phyloP scores from a whole-genome alignment of 2,329 filamentous ascomycete species.

The Elsinoe fawcettii region DNA sequence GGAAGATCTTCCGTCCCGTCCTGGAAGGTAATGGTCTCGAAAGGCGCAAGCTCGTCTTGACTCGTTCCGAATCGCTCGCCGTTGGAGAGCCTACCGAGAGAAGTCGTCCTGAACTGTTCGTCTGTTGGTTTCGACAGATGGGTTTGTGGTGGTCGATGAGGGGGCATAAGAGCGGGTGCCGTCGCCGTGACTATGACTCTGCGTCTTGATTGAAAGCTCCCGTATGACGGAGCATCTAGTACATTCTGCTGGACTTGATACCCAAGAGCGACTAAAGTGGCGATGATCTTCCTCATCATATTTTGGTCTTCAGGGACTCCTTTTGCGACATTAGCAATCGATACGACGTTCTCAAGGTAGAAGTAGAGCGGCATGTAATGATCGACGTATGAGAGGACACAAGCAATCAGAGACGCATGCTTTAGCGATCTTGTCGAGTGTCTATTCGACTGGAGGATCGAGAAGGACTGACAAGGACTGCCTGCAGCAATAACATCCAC shows the following conservation, averaged over 20 bases:
- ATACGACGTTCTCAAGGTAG: slow-evolving; percentile 67
- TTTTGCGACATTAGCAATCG: slow-evolving; percentile 46
- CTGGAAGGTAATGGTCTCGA: slow-evolving; percentile 47
- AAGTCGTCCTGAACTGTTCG: slow-evolving; percentile 22
- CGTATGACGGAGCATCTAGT: slow-evolving; percentile 62
- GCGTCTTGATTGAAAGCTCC: slow-evolving; percentile 57
- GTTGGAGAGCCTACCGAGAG: slow-evolving; percentile 53
- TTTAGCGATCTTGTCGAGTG: slow-evolving; percentile 49
- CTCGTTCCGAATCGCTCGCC: slow-evolving; percentile 53
- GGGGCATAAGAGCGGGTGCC: slow-evolving; percentile 55
- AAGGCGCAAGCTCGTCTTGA: slow-evolving; percentile 48
- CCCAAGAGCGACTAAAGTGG: slow-evolving; percentile 64
- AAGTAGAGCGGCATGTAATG: slow-evolving; percentile 68
- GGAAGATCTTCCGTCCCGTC: slow-evolving; percentile 56
- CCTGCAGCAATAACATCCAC: slow-evolving; percentile 65
- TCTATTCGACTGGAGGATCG: slow-evolving; percentile 52
- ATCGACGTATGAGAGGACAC: slow-evolving; percentile 67
- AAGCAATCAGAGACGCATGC: slow-evolving; percentile 70
- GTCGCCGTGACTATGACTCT: slow-evolving; percentile 66
- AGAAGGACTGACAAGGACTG: slow-evolving; percentile 73
- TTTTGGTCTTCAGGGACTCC: slow-evolving; percentile 43
- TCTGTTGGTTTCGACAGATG: slow-evolving; percentile 45
- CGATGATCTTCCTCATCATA: slow-evolving; percentile 65
- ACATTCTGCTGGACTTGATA: slow-evolving; percentile 65
- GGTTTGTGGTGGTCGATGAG: slow-evolving; percentile 50